A percentile compares a stretch with the other conserved stretches of the same genome.
Evolutionary conservation across 257 asterid species (phyloP).

Genomic region (Ophiorrhiza pumila): DNA sequence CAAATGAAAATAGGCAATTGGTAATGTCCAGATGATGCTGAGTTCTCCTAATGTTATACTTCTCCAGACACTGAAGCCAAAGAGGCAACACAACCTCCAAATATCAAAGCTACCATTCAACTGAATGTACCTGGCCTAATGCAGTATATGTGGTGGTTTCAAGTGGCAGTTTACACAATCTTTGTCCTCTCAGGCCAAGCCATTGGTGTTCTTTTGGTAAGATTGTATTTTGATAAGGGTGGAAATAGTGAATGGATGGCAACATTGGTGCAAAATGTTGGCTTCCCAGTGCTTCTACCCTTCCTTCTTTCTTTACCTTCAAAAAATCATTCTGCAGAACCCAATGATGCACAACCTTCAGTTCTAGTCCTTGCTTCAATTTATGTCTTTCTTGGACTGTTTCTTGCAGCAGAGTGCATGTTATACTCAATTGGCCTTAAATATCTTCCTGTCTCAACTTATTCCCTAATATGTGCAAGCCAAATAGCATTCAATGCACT

Average conservation of each 20-base stretch:
- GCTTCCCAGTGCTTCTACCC: constrained; percentile 67
- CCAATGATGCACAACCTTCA: constrained; percentile 17
- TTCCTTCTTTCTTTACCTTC: constrained; percentile 36
- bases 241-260: constrained; percentile 73
- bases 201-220: constrained; percentile 49
- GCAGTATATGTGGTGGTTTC: constrained; percentile 58
- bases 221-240: constrained; percentile 66
- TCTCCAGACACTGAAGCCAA: constrained; percentile 3
- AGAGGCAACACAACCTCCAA: neutral
- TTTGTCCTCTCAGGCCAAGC: constrained; percentile 54
- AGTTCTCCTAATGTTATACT: neutral
- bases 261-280: constrained; percentile 50
- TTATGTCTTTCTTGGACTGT: constrained; percentile 36
- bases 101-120: neutral
- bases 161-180: constrained; percentile 36
- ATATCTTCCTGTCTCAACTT: constrained; percentile 53
- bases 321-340: neutral
- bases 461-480: constrained; percentile 41
- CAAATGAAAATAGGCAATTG: neutral
- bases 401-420: constrained; percentile 29
- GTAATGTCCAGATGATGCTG: neutral
- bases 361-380: constrained; percentile 1
- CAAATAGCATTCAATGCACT: constrained; percentile 56
- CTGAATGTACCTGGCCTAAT: constrained; percentile 1
- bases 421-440: constrained; percentile 46